phyloP scores from a whole-genome alignment of 2,329 filamentous ascomycete genomes.

The Neonectria coccinea region DNA sequence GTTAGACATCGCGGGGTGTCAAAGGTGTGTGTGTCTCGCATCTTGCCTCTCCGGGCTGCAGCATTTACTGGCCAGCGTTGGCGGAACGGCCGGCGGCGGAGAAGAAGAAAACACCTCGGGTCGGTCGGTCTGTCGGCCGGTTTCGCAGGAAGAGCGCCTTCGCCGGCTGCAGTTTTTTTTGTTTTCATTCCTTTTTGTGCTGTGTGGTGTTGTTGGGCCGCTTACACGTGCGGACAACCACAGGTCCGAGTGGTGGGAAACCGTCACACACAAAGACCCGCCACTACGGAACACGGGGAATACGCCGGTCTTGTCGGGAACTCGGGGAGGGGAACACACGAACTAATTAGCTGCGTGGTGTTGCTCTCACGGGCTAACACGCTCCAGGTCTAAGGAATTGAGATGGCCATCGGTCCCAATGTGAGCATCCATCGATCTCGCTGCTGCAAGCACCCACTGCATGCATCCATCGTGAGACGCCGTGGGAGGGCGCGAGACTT shows the following conservation, averaged over 20 bases:
- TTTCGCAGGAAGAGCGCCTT: not conserved
- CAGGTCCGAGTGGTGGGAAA: constrained; percentile 23
- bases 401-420: not conserved
- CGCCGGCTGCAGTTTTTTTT: not conserved
- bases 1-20: constrained; percentile 22
- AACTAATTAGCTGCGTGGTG: not conserved
- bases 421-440: not conserved
- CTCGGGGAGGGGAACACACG: not conserved
- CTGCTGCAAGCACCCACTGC: not conserved
- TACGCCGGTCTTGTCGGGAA: constrained; percentile 5
- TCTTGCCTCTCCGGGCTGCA: not conserved
- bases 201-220: not conserved
- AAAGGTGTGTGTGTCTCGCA: constrained; percentile 19
- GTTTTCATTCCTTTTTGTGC: not conserved
- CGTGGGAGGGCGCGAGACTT: constrained; percentile 8
- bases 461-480: constrained; percentile 1
- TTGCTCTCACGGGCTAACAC: too few species aligned
- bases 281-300: not conserved
- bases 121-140: not conserved
- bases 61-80: not conserved
- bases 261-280: constrained; percentile 2
- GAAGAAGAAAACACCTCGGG: not conserved
- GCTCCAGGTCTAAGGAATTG: too few species aligned
- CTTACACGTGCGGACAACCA: constrained; percentile 25
- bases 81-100: constrained; percentile 10